Percentiles rank a stretch among this genome's conserved stretches.
Evolutionary conservation across 345 rosid genomes (phyloP).

Genomic region (Garcia nutans): DNA sequence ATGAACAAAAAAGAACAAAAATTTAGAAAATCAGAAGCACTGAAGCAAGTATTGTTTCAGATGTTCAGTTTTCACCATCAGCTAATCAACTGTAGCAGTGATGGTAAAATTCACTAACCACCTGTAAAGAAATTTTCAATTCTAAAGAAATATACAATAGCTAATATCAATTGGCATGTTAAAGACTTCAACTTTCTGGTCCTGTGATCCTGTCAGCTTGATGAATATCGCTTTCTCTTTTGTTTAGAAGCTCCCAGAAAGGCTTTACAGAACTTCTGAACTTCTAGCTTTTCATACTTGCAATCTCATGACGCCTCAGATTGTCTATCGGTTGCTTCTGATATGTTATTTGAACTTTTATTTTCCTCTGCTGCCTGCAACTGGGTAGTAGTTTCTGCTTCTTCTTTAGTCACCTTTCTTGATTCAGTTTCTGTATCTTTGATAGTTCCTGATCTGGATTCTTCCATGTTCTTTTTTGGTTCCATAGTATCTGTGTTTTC

Average conservation of each 20-base stretch:
- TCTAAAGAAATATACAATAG: not conserved
- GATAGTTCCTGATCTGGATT: conserved; percentile 3
- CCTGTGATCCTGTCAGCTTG: not conserved
- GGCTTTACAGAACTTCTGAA: not conserved
- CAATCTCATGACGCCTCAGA: not conserved
- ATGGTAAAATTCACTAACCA: not conserved
- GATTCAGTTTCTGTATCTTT: conserved; percentile 8
- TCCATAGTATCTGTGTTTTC: conserved; percentile 6
- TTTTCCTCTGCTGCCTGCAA: conserved; percentile 6
- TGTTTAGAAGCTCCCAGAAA: not conserved
- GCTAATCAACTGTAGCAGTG: not conserved
- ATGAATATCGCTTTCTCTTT: no score
- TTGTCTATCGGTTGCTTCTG: not conserved
- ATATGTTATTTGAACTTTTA: not conserved
- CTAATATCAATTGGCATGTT: not conserved
- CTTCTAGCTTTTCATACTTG: not conserved
- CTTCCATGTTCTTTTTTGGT: conserved; percentile 4
- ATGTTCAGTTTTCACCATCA: not conserved
- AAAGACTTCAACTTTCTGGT: not conserved
- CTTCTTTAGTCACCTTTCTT: conserved; percentile 6
- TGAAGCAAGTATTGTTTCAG: not conserved
- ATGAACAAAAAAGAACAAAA: not conserved
- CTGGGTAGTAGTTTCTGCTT: not conserved
- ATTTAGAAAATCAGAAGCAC: not conserved
- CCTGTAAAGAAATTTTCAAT: not conserved